These are phyloP conservation scores for Calonectria pauciramosa DNA, from an alignment of 2,329 filamentous ascomycete species.

Conservation along the genomic window DNA sequence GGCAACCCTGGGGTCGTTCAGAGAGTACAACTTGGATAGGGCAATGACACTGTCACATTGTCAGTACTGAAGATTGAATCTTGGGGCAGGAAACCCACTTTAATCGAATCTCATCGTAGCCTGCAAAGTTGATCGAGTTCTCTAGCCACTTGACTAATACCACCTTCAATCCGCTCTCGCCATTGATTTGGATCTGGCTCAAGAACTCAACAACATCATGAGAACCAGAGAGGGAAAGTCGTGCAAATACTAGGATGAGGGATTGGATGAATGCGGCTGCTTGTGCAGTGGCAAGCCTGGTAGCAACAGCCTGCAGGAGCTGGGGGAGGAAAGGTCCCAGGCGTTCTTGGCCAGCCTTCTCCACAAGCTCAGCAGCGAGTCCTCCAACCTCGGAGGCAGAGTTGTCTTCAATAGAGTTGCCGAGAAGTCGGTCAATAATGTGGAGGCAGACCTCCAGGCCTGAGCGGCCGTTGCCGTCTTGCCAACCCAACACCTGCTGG, in stretches of 20 bases:
- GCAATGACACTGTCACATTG: conserved; percentile 80
- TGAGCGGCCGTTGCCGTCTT: conserved; percentile 82
- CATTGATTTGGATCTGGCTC: conserved; percentile 83
- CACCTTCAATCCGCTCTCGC: conserved; percentile 86
- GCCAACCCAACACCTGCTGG: conserved; percentile 89
- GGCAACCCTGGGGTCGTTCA: conserved; percentile 84
- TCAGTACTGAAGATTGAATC: conserved; percentile 45
- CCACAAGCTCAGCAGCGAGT: conserved; percentile 92
- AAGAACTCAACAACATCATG: conserved; percentile 94
- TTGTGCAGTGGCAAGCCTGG: conserved; percentile 84
- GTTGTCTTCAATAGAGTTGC: conserved; percentile 88
- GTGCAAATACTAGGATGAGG: conserved; percentile 93
- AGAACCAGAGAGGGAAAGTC: conserved; percentile 86
- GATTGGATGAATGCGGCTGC: conserved; percentile 95
- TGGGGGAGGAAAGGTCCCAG: conserved; percentile 92
- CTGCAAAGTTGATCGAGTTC: conserved; percentile 97
- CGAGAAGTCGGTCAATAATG: conserved; percentile 92
- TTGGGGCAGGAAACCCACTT: conserved; percentile 74
- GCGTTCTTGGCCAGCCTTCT: conserved; percentile 92
- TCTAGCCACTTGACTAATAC: conserved; percentile 97
- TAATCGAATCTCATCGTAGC: conserved; percentile 96
- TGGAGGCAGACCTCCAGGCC: conserved; percentile 91
- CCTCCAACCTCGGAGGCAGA: conserved; percentile 96
- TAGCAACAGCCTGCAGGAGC: conserved; percentile 89
- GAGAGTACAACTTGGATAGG: conserved; percentile 88